Conservation (phyloP, 2,329 filamentous ascomycete genomes). For the Xylariaceae sp. region DNA sequence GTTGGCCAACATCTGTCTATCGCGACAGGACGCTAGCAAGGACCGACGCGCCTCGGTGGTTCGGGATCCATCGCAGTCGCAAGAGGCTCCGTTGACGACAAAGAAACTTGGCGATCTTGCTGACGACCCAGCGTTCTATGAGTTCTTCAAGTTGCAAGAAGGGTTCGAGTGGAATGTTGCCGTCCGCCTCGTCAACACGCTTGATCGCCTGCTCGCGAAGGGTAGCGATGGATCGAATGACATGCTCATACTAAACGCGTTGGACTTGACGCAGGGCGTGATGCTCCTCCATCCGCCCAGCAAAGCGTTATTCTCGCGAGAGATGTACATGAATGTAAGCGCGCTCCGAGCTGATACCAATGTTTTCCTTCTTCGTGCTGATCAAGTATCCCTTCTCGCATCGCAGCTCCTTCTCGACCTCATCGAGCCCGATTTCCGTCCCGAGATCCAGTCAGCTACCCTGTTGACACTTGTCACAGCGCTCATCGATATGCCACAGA, state of each 20-base stretch:
- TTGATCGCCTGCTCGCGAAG: conserved; percentile 81
- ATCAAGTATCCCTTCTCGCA: neutral
- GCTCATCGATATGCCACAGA: conserved; percentile 77
- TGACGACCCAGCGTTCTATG: conserved; percentile 81
- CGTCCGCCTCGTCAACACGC: conserved; percentile 74
- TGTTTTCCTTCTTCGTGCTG: neutral
- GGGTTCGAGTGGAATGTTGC: conserved; percentile 98
- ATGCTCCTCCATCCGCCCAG: conserved; percentile 87
- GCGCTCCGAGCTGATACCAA: neutral
- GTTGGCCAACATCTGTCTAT: conserved; percentile 89
- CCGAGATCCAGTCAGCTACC: conserved; percentile 83
- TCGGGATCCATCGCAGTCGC: conserved; percentile 26
- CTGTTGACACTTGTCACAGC: conserved; percentile 86
- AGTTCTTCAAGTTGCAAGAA: conserved; percentile 95
- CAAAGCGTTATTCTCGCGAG: conserved; percentile 77
- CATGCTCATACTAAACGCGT: conserved; percentile 76
- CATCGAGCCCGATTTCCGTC: conserved; percentile 85
- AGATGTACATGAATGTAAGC: conserved; percentile 87
- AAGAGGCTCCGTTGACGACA: conserved; percentile 35
- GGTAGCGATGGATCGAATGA: conserved; percentile 79
- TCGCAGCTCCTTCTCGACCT: conserved; percentile 81
- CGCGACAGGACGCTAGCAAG: conserved; percentile 34
- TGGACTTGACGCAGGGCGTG: conserved; percentile 84
- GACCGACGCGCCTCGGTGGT: conserved; percentile 30
- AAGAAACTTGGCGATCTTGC: conserved; percentile 66